Evolutionary conservation across 2,329 filamentous ascomycete species (phyloP).

Genomic region (Aspergillus melleus): DNA sequence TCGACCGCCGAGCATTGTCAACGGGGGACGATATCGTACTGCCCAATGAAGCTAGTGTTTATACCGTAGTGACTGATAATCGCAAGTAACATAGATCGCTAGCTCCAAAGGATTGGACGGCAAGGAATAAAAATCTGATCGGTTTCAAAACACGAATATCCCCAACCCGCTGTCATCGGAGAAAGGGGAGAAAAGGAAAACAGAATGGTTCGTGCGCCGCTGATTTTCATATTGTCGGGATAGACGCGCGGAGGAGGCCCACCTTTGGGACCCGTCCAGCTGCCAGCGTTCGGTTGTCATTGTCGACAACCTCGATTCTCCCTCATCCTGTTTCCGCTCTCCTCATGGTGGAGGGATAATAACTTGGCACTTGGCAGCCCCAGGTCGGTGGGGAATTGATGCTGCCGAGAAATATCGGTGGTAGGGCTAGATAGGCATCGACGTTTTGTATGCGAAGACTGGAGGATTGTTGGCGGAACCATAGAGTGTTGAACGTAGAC

Average conservation of each 20-base stretch:
- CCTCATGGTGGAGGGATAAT: background rate
- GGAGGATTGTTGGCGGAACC: background rate
- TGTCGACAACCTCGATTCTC: background rate
- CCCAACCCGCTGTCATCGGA: background rate
- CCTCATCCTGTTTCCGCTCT: background rate
- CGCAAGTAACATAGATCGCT: background rate
- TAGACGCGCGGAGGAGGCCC: background rate
- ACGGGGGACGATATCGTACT: background rate
- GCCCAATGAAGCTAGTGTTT: background rate
- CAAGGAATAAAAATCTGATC: background rate
- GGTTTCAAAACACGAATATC: background rate
- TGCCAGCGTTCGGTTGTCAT: background rate
- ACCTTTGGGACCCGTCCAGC: background rate
- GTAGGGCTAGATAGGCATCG: background rate
- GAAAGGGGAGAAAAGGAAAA: background rate
- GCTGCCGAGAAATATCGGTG: background rate
- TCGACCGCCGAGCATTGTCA: slow-evolving; percentile 3
- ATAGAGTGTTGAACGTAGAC: too few relatives aligned
- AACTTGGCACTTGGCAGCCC: background rate
- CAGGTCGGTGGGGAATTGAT: too few relatives aligned
- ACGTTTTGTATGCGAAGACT: background rate
- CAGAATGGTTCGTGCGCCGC: background rate
- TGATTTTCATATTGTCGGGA: background rate
- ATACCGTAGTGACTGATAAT: background rate
- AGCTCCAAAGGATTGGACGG: background rate